A percentile compares a stretch with the other conserved stretches of the same genome.
Conservation (phyloP, 1,284 basidiomycete genomes). For the Sporisorium exsertum region DNA sequence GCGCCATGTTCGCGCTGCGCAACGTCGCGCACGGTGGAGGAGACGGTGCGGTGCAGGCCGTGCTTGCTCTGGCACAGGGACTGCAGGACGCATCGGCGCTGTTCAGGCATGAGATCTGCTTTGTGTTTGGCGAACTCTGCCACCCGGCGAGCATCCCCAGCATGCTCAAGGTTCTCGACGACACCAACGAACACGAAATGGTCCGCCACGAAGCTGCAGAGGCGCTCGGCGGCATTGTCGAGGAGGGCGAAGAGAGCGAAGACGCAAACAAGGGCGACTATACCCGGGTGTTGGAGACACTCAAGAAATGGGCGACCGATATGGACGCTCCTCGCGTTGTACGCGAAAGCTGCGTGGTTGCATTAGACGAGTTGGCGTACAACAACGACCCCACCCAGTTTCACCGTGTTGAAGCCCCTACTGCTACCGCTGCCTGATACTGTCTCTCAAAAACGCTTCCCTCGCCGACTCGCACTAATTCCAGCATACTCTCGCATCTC, state of each 20-base stretch:
- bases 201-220: constrained; percentile 99
- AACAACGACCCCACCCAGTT: constrained; percentile 69
- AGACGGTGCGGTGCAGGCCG: constrained; percentile 73
- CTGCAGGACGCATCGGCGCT: constrained; percentile 73
- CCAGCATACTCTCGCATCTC: background rate
- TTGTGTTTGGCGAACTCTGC: constrained; percentile 94
- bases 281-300: constrained; percentile 78
- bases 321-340: constrained; percentile 88
- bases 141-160: constrained; percentile 89
- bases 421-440: constrained; percentile 17
- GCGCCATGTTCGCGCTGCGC: constrained; percentile 97
- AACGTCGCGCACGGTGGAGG: constrained; percentile 63
- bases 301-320: constrained; percentile 85
- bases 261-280: constrained; percentile 68
- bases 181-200: constrained; percentile 88
- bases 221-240: constrained; percentile 94
- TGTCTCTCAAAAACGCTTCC: background rate
- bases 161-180: constrained; percentile 81
- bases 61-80: constrained; percentile 89
- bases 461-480: background rate
- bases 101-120: constrained; percentile 62
- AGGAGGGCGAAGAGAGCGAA: constrained; percentile 74
- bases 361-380: constrained; percentile 77
- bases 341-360: constrained; percentile 93
- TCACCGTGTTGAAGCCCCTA: constrained; percentile 57